Base-by-base conservation (phyloP, 345 rosid species). In the Lepidium didymum region DNA sequence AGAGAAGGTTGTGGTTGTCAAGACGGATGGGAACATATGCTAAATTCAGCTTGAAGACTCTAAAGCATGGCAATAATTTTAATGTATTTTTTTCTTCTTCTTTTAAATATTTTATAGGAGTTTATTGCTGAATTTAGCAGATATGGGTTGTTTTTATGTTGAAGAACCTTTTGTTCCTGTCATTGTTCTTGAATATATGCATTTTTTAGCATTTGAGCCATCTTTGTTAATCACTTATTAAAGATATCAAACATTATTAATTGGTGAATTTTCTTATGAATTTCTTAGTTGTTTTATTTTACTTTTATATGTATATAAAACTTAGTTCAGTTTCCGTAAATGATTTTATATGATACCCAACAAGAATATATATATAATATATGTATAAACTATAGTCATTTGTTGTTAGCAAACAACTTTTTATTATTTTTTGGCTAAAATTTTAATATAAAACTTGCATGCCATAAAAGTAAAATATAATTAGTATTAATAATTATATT, bases 1-100 rank as follows among this genome's bases (percentile, higher is more conserved):
- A 46, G 77, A 21, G 34, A 67, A 3, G 45, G 13, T 54, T 54
- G 23, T 54, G 74, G 64, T 75, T 62, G 73, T 75, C 78, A 67
- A 75, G 74, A 75, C 66, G 79, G 79, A 64, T 70, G 49, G 79
- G 79, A 75, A 75, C 79, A 75, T 69, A 70, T 69, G 79, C 79
- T 75, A 75, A 75, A 75, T 75, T 75, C 79, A 75, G 79, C 75
- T 62, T 62, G 46, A 65, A 64, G 67, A 69, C 70, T 75, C 52
- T 54, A 69, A 33, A 64, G 67, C 67, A 69, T 56, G 29, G 23
- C 67, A 64, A 69, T 69, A 75, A 69, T 75, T 52, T 62, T 44
- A 47, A 62, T 68, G 51, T 67, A 52, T 47, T 75, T 44, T 61
- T 8, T 64, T 35, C 43, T 50, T 51, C 16, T 36, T 33, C 11